Base-by-base conservation (phyloP, 495 filamentous ascomycete species). In the Parathielavia appendiculata region DNA sequence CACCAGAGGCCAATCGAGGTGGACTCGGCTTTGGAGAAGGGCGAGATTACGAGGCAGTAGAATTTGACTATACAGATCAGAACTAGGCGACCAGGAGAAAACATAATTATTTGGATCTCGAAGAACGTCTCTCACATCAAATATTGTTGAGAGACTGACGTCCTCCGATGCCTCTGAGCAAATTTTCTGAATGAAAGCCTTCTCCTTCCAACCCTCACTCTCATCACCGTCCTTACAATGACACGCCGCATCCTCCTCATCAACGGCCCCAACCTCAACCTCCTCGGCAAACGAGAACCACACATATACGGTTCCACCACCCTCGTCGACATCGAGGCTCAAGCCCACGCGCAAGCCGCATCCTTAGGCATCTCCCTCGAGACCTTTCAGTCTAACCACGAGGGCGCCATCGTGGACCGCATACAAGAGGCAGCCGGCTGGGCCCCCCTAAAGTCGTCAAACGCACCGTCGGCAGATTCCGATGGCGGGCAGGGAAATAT, bases 241-340 rank as follows among this genome's bases (percentile, higher is more conserved):
- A 62, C 74, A 1, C 78, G 79, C 67, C 80, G 78, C 48, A 82
- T 90, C 71, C 85, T 90, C 73, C 81, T 89, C 56, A 81, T 90
- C 75, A 89, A 89, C 71, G 86, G 86, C 35, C 85, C 85, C n/a
- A 89, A 90, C 72, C 83, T 90, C 67, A 90, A 88, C 75, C 85
- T 90, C 62, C 80, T 89, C 51, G 86, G 85, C 35, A 86, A 82
- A 48, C 79, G 87, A 20, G 86, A 90, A 67, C 87, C 86, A 13
- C 73, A 83, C 59, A 79, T 89, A 66, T 87, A 88, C 74, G 86
- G 86, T 65, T 71, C 68, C 59, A 82, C 81, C 4, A 88, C 85
- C 1, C 81, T 90, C 40, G 11, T 72, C 38, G 79, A 86, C 59
- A 74, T 89, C 62, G 78, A 82, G 49, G 22, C 57, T n/a, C 59